These are phyloP conservation scores for Tolypocladium tropicale DNA, from an alignment of 2,329 filamentous ascomycete genomes.

Conservation along the genomic window DNA sequence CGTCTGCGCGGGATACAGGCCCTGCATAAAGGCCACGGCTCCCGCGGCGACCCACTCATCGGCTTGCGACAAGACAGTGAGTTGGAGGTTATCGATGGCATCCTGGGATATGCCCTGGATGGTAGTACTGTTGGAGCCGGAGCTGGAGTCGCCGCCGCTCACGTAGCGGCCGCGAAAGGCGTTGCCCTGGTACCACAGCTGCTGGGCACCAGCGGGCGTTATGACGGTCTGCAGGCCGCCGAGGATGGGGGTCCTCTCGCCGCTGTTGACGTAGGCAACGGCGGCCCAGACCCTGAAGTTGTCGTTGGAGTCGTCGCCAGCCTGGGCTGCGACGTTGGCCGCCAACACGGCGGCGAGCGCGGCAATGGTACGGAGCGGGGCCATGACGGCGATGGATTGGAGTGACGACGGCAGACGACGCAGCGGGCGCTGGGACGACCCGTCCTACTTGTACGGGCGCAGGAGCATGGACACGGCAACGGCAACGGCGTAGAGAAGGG, in stretches of 20 bases:
- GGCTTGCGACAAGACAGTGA: constrained; percentile 29
- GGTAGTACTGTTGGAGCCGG: constrained; percentile 11
- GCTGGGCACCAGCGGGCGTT: constrained; percentile 43
- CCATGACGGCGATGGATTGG: constrained; percentile 7
- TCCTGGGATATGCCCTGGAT: constrained; percentile 32
- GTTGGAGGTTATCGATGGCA: constrained; percentile 37
- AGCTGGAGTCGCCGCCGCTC: constrained; percentile 12
- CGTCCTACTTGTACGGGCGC: not conserved
- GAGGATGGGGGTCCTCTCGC: constrained; percentile 39
- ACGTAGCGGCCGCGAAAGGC: constrained; percentile 41
- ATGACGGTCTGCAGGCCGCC: constrained; percentile 22
- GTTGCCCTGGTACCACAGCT: constrained; percentile 37
- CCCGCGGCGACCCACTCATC: constrained; percentile 49
- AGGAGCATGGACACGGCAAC: not conserved
- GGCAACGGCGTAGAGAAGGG: not conserved
- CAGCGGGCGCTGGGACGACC: not conserved
- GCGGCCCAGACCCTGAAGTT: constrained; percentile 37
- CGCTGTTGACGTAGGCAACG: constrained; percentile 38
- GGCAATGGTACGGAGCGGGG: constrained; percentile 5
- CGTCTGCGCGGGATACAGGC: constrained; percentile 65
- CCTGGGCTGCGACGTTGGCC: constrained; percentile 17
- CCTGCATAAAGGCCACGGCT: constrained; percentile 71
- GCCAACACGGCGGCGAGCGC: constrained; percentile 10
- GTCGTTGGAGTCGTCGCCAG: constrained; percentile 11
- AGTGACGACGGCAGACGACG: not conserved